A percentile compares a stretch with the other conserved stretches of the same genome.
Evolutionary conservation across 306 rosid genomes (phyloP).

Genomic region (Hippophae tibetana): DNA sequence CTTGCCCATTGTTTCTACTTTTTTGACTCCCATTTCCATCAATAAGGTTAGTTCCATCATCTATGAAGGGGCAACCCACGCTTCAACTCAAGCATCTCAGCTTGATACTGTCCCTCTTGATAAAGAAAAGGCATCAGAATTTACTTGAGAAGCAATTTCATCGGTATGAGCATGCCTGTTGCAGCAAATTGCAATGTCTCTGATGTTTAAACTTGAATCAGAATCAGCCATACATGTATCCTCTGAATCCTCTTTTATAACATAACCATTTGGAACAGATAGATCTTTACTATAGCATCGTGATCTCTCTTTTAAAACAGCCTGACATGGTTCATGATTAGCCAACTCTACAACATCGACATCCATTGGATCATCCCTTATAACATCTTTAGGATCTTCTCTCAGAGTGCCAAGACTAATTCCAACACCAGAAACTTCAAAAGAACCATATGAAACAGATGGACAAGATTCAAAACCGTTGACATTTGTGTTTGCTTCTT

Average conservation of each 20-base stretch:
- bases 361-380: too few relatives aligned
- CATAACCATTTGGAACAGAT: slow-evolving; percentile 9
- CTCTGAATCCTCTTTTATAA: slow-evolving; percentile 22
- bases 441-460: slow-evolving; percentile 19
- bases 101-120: slow-evolving; percentile 20
- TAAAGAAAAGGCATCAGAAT: slow-evolving; percentile 19
- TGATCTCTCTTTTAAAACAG: background rate
- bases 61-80: slow-evolving; percentile 6
- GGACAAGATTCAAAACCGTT: slow-evolving; percentile 15
- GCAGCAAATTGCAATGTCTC: slow-evolving; percentile 21
- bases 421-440: slow-evolving; percentile 22
- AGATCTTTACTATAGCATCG: background rate
- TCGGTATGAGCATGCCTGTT: slow-evolving; percentile 30
- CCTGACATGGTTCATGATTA: background rate
- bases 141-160: slow-evolving; percentile 20
- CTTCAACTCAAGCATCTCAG: slow-evolving; percentile 21
- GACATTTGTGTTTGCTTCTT: slow-evolving; percentile 13
- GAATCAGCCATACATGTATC: slow-evolving; percentile 19
- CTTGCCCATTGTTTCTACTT: slow-evolving; percentile 28
- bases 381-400: slow-evolving; percentile 18
- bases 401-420: slow-evolving; percentile 7
- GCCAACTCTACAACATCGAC: background rate
- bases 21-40: slow-evolving; percentile 35
- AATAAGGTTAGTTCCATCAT: slow-evolving; percentile 15
- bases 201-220: slow-evolving; percentile 18